Conservation (phyloP, 495 filamentous ascomycete species). For the Hypoxylon fuscum region DNA sequence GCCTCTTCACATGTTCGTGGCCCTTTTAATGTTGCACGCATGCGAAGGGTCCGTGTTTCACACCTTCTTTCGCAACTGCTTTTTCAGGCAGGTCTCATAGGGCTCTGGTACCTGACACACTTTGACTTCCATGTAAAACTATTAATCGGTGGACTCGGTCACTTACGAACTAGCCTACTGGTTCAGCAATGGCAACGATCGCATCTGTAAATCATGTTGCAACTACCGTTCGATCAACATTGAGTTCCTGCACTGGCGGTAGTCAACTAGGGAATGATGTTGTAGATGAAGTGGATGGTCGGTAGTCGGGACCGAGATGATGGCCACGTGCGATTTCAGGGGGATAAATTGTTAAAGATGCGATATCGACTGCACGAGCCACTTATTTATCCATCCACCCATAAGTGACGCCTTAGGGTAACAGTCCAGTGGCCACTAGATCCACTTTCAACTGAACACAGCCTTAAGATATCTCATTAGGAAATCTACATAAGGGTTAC, state of each 20-base stretch:
- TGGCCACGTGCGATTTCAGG: slow-evolving; percentile 22
- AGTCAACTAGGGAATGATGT: neutral
- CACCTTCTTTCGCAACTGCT: neutral
- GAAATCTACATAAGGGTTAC: no score
- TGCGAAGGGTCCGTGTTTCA: slow-evolving; percentile 18
- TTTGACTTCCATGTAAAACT: neutral
- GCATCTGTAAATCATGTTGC: slow-evolving; percentile 7
- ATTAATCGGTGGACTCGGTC: neutral
- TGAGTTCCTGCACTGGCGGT: neutral
- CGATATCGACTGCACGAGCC: neutral
- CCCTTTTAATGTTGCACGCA: neutral
- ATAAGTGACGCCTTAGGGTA: neutral
- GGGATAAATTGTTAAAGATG: slow-evolving; percentile 4
- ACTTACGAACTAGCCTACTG: neutral
- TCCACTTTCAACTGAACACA: no score
- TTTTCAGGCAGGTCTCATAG: slow-evolving; percentile 9
- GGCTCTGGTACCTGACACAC: neutral
- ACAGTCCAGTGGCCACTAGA: no score
- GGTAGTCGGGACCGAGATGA: slow-evolving; percentile 26
- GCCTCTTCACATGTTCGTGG: slow-evolving; percentile 6
- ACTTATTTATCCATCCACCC: neutral
- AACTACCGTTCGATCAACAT: slow-evolving; percentile 15
- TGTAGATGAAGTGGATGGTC: slow-evolving; percentile 2
- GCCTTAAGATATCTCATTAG: no score
- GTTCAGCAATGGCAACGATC: neutral